Percentiles rank a stretch among this genome's conserved stretches.
These are phyloP conservation scores for Fusarium praegraminearum DNA, from an alignment of 2,329 filamentous ascomycete species.

Conservation along the genomic window DNA sequence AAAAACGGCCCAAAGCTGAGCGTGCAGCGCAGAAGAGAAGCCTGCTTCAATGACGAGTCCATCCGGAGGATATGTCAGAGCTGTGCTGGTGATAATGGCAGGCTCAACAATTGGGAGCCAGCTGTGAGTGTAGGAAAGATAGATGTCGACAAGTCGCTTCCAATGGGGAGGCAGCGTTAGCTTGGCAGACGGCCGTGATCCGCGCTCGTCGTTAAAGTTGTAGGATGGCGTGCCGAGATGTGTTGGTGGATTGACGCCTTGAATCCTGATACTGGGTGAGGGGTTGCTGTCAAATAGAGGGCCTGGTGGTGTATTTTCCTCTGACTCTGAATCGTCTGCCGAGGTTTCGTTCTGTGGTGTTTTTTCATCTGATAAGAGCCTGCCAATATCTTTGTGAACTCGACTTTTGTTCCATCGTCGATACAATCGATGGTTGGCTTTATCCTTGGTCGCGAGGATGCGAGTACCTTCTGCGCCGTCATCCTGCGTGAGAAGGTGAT, in stretches of 20 bases:
- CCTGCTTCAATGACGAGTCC: conserved; percentile 49
- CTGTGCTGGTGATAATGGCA: conserved; percentile 67
- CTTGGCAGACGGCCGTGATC: conserved; percentile 32
- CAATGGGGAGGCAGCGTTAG: conserved; percentile 63
- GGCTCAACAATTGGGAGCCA: conserved; percentile 82
- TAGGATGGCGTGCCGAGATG: conserved; percentile 13
- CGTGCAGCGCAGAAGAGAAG: conserved; percentile 57
- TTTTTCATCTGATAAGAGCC: conserved; percentile 64
- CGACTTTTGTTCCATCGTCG: conserved; percentile 72
- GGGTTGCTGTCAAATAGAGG: conserved; percentile 36
- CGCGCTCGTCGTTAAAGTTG: conserved; percentile 10
- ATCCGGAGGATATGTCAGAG: conserved; percentile 56
- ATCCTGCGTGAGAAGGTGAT: conserved; percentile 63
- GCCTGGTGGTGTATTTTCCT: conserved; percentile 46
- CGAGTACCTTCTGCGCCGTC: conserved; percentile 55
- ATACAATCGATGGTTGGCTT: conserved; percentile 67
- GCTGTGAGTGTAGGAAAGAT: conserved; percentile 79
- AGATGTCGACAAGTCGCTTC: conserved; percentile 75
- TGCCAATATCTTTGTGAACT: conserved; percentile 72
- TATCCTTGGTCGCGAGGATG: conserved; percentile 65
- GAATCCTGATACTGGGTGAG: conserved; percentile 38
- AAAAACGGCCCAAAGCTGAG: conserved; percentile 71
- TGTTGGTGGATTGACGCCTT: conserved; percentile 21
- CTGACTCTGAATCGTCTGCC: conserved; percentile 51
- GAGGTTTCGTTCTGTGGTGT: conserved; percentile 51